These are phyloP conservation scores for Trapa bicornis DNA, from an alignment of 345 rosid genomes.

Conservation along the genomic window DNA sequence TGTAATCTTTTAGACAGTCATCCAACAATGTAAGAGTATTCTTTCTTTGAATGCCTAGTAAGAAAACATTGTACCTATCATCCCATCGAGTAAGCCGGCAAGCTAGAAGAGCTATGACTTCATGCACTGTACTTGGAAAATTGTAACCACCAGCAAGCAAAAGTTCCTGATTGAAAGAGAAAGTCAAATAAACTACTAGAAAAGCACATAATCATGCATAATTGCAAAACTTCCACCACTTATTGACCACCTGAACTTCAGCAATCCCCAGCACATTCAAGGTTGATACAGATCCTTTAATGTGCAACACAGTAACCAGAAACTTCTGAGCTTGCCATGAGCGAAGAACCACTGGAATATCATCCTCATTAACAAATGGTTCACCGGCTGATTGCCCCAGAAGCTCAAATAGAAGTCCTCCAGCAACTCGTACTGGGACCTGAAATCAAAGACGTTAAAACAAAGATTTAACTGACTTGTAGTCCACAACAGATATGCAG, in stretches of 20 bases:
- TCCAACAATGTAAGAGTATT: not conserved
- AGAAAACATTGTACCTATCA: conserved; percentile 46
- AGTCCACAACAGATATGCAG: not conserved
- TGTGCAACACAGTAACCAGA: conserved; percentile 66
- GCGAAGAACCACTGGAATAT: conserved; percentile 78
- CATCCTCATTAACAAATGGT: conserved; percentile 82
- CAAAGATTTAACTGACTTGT: not conserved
- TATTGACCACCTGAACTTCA: conserved; percentile 79
- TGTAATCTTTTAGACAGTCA: not conserved
- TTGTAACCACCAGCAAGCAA: conserved; percentile 74
- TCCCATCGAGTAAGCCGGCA: conserved; percentile 85
- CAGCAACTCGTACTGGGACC: conserved; percentile 98
- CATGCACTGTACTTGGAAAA: conserved; percentile 78
- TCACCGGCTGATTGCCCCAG: conserved; percentile 96
- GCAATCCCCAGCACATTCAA: conserved; percentile 63
- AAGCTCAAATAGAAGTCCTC: conserved; percentile 92
- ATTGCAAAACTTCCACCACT: conserved; percentile 6
- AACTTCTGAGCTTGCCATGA: conserved; percentile 97
- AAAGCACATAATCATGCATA: not conserved
- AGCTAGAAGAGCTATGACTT: conserved; percentile 71
- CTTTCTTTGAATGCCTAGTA: not conserved
- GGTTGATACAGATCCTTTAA: conserved; percentile 50
- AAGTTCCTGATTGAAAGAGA: conserved; percentile 49
- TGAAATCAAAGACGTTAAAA: conserved; percentile 10
- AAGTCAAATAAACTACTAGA: not conserved